Evolutionary conservation across 371 early-diverging fungal species (phyloP), one percentile per base, ranked within the genome.

Genomic region (Mortierella sp.): DNA sequence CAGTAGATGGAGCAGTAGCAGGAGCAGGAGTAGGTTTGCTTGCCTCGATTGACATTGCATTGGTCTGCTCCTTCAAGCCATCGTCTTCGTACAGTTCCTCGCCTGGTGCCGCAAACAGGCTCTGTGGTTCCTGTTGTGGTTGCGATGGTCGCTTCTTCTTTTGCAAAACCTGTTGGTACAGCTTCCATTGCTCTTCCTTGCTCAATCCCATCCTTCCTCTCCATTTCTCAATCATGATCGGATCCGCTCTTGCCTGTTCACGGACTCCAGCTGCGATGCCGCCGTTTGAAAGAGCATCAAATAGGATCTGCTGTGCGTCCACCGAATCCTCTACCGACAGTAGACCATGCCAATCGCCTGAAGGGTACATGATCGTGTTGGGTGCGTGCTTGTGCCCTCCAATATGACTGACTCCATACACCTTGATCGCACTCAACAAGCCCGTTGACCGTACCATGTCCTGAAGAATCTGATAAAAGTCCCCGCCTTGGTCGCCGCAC

Each of bases 341-440:
- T 17, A 55, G 55, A 45, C 76, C 76, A 43, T 76, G 76, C 76
- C 76, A 76, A 14, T 76, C 76, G 22, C 76, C 76, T 2, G 69
- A 76, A 7, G 76, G 76, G 47, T 76, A 76, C 69, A 68, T 76
- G 46, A 76, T 76, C 1, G 76, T 76, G 39, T 76, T 76, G n/a
- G 76, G 76, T 16, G 76, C 76, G 24, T 31, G 69, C 54, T 64
- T 63, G 65, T 76, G 76, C 27, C 76, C 76, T 24, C 76, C 76
- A 21, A 76, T 68, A 64, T 76, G 76, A 27, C 69, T 68, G 57
- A 76, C 62, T 12, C 69, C 76, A 49, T 68, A 76, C 39, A 69
- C 43, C 54, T 68, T 76, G 57, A 76, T 64, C 27, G 76, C 59
- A 37, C 49, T 55, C 5, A 46, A 47, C 40, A 76, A n/a, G 0